phyloP scores from a whole-genome alignment of 441 rosid genomes.

The Brassica hybrid region DNA sequence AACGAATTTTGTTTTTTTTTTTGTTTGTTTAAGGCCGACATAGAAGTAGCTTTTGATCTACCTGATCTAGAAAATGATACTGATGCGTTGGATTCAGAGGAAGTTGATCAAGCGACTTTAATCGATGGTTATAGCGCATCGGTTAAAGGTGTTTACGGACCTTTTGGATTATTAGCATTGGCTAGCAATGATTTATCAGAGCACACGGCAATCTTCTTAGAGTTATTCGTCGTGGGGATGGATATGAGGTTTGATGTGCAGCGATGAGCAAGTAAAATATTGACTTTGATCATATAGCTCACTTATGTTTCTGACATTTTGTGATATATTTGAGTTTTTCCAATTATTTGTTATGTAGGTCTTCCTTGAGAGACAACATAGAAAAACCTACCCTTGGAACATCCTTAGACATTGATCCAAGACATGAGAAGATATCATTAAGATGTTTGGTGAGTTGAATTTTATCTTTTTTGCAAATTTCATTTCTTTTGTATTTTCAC shows the following conservation, averaged over 20 bases:
- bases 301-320: neutral
- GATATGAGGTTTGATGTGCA: slow-evolving; percentile 63
- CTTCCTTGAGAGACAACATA: neutral
- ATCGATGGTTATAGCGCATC: slow-evolving; percentile 15
- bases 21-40: slow-evolving; percentile 34
- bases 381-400: slow-evolving; percentile 30
- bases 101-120: slow-evolving; percentile 14
- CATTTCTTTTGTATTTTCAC: neutral
- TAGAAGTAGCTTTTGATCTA: slow-evolving; percentile 40
- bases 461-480: neutral
- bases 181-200: slow-evolving; percentile 65
- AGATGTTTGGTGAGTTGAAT: slow-evolving; percentile 69
- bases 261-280: slow-evolving; percentile 53
- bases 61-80: slow-evolving; percentile 22
- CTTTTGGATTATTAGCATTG: slow-evolving; percentile 69
- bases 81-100: neutral
- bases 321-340: neutral
- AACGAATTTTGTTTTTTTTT: neutral
- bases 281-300: neutral
- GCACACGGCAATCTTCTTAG: slow-evolving; percentile 69
- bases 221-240: slow-evolving; percentile 48
- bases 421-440: slow-evolving; percentile 54
- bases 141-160: slow-evolving; percentile 47
- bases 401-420: slow-evolving; percentile 57
- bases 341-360: neutral